Evolutionary conservation across 139 green algal species (phyloP), one percentile per base, ranked within the genome.

Genomic region (Microglena sp.): DNA sequence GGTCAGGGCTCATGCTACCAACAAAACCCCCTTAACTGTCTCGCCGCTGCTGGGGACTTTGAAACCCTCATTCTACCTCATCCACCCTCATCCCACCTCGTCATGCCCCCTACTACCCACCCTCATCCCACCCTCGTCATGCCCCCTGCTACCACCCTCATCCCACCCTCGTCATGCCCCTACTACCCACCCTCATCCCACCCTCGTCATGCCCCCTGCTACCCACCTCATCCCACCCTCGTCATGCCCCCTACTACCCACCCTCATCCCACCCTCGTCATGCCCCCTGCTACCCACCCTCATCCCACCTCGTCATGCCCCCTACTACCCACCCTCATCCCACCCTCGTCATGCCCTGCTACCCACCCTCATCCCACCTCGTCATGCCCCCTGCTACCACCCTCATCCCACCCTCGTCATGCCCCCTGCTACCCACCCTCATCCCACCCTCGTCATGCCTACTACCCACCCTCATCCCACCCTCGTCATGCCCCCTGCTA

Each of bases 1-100:
- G 63, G 73, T 73, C 22, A 59, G 67, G 2, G 58, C 62, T 30
- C 58, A 50, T 15, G 56, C 57, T 18, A 73, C 45, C 2, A 73
- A 70, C 1, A 66, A 77, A 55, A 81, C 77, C 69, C 74, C 74
- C 45, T 81, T 75, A 66, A 72, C 66, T 32, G 33, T 81, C 45
- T 70, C 36, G 24, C 74, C 74, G 4, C 55, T 72, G 33, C 46
- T 29, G 2, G 69, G 61, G 7, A 26, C 55, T 21, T 58, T 81
- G n/a, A 21, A 55, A 1, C 65, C 74, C 40, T 50, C 15, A 50
- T 18, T 18, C 40, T 11, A 24, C 40, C 18, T 11, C 40, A 50
- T 50, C 40, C 40, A 24, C 18, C 40, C 40, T 50, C 40, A 50
- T 50, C 40, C 40, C 40, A 11, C 18, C 40, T 24, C 11, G 15